Conservation (phyloP, 2,329 filamentous ascomycete species). For the Aspergillus floridensis region DNA sequence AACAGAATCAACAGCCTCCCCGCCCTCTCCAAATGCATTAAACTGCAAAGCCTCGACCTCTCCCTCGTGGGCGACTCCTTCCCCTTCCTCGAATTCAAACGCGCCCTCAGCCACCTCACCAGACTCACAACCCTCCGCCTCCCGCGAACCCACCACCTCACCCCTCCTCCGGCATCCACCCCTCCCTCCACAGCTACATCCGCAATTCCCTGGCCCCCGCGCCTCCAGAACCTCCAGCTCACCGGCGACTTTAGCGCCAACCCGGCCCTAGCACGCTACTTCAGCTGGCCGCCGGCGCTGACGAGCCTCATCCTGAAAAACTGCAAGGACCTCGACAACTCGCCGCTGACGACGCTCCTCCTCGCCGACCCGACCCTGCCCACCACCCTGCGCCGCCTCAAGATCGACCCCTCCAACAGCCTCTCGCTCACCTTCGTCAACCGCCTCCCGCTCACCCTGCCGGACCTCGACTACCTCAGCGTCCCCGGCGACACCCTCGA, state of each 20-base stretch:
- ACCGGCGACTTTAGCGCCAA: constrained; percentile 23
- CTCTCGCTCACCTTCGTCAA: constrained; percentile 28
- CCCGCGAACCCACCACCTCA: constrained; percentile 32
- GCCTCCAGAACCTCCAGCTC: constrained; percentile 23
- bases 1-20: constrained; percentile 54
- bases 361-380: constrained; percentile 23
- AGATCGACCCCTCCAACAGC: constrained; percentile 24
- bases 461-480: constrained; percentile 28
- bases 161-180: background rate
- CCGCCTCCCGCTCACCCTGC: constrained; percentile 26
- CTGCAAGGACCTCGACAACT: constrained; percentile 25
- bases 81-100: constrained; percentile 49
- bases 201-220: constrained; percentile 26
- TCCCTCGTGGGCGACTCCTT: constrained; percentile 53
- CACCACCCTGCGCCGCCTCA: constrained; percentile 24
- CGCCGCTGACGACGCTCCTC: constrained; percentile 23
- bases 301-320: constrained; percentile 26
- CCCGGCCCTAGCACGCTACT: constrained; percentile 16
- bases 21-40: constrained; percentile 54
- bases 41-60: constrained; percentile 52
- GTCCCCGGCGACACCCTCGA: constrained; percentile 32
- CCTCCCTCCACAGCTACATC: constrained; percentile 8
- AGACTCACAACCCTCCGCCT: constrained; percentile 48
- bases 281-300: constrained; percentile 30
- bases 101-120: constrained; percentile 48